A percentile compares a stretch with the other conserved stretches of the same genome.
Evolutionary conservation across 306 rosid genomes (phyloP).

Genomic region (Pterocarpus santalinus): DNA sequence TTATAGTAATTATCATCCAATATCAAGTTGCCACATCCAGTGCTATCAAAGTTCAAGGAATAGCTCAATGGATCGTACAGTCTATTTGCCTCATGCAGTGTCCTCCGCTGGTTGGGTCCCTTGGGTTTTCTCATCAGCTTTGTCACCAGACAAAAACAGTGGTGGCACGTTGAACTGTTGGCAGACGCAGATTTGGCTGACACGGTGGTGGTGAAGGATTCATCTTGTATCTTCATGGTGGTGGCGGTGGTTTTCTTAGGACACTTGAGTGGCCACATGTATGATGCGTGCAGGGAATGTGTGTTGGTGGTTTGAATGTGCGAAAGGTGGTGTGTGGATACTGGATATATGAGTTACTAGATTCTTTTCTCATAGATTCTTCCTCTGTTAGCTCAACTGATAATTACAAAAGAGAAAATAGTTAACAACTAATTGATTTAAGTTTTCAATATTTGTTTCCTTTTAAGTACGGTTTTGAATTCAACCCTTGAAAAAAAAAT

Average conservation of each 20-base stretch:
- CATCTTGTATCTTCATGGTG: background rate
- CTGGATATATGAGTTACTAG: no score
- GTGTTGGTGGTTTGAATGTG: background rate
- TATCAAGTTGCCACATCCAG: conserved; percentile 53
- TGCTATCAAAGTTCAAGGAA: conserved; percentile 63
- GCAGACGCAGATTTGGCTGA: conserved; percentile 6
- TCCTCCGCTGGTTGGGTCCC: conserved; percentile 32
- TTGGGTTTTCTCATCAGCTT: conserved; percentile 55
- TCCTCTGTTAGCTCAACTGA: no score
- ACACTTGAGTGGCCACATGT: conserved; percentile 58
- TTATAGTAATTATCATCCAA: conserved; percentile 62
- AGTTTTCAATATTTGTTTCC: no score
- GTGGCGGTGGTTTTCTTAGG: conserved; percentile 44
- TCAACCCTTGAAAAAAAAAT: no score
- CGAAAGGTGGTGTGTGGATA: no score
- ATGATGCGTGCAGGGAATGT: background rate
- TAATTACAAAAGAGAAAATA: no score
- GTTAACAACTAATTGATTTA: no score
- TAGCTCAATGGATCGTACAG: conserved; percentile 73
- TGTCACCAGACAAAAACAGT: conserved; percentile 38
- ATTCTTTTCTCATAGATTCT: no score
- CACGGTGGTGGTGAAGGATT: background rate
- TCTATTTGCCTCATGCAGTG: conserved; percentile 29
- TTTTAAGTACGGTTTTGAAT: no score
- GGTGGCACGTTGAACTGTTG: background rate